phyloP scores from a whole-genome alignment of 805 yeast genomes.

The Teunomyces aglyptinius region DNA sequence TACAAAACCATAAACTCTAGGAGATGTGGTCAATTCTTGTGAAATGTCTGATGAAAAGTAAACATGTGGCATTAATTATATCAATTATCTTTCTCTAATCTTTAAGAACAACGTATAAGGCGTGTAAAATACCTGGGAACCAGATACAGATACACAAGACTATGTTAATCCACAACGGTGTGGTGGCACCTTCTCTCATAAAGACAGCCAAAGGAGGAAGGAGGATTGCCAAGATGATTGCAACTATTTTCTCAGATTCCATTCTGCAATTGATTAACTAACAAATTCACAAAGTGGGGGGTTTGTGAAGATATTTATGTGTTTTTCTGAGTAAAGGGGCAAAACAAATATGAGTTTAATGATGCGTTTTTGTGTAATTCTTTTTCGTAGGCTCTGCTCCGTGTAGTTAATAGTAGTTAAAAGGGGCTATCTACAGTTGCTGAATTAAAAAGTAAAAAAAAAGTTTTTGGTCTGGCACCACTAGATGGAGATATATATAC shows the following conservation, averaged over 20 bases:
- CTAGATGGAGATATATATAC: background rate
- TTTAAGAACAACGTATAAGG: constrained; percentile 57
- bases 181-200: constrained; percentile 63
- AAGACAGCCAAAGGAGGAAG: constrained; percentile 79
- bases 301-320: background rate
- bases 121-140: constrained; percentile 83
- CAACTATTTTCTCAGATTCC: constrained; percentile 43
- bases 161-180: constrained; percentile 62
- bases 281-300: background rate
- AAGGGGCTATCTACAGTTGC: background rate
- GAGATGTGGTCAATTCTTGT: background rate
- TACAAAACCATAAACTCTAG: background rate
- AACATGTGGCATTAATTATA: background rate
- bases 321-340: constrained; percentile 2
- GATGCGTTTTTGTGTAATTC: background rate
- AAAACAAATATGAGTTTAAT: background rate
- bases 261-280: constrained; percentile 14
- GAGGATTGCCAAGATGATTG: constrained; percentile 48
- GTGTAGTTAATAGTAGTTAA: background rate
- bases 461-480: background rate
- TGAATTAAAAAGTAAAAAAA: no score
- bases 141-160: constrained; percentile 59
- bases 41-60: background rate
- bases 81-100: constrained; percentile 12
- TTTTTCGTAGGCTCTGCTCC: background rate